Percentiles rank a stretch among this genome's conserved stretches.
phyloP scores from a whole-genome alignment of 306 rosid species.

The Lathyrus sativus region DNA sequence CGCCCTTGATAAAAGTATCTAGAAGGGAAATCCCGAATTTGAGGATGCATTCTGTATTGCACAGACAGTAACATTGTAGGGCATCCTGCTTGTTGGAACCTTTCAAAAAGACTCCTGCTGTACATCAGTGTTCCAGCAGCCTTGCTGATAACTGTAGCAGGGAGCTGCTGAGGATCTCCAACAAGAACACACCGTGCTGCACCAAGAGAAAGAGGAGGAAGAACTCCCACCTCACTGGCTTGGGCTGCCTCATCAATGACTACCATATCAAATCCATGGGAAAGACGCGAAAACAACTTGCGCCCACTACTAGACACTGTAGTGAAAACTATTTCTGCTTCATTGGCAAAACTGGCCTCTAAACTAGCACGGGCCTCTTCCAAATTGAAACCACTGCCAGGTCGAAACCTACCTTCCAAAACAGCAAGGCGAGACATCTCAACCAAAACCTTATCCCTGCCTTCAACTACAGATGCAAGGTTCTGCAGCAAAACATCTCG shows the following conservation, averaged over 20 bases:
- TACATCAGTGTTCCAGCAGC: slow-evolving; percentile 97
- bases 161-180: slow-evolving; percentile 99
- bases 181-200: slow-evolving; percentile 98
- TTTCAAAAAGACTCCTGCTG: slow-evolving; percentile 94
- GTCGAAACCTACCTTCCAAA: slow-evolving; percentile 83
- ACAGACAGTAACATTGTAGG: slow-evolving; percentile 95
- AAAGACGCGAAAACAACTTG: slow-evolving; percentile 91
- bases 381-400: slow-evolving; percentile 79
- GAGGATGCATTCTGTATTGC: slow-evolving; percentile 98
- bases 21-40: slow-evolving; percentile 94
- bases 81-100: slow-evolving; percentile 96
- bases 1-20: slow-evolving; percentile 97
- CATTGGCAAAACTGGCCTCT: slow-evolving; percentile 99
- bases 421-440: slow-evolving; percentile 93
- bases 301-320: slow-evolving; percentile 99
- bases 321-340: slow-evolving; percentile 96
- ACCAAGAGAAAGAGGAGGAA: slow-evolving; percentile 97
- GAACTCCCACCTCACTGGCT: slow-evolving; percentile 95
- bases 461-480: slow-evolving; percentile 93
- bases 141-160: slow-evolving; percentile 98
- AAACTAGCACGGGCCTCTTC: slow-evolving; percentile 97
- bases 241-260: slow-evolving; percentile 99
- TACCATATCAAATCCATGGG: slow-evolving; percentile 99
- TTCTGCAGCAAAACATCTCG: slow-evolving; percentile 80
- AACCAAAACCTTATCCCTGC: slow-evolving; percentile 85